Base-by-base conservation (phyloP, 208 protist genomes). In the Leishmania tropica region DNA sequence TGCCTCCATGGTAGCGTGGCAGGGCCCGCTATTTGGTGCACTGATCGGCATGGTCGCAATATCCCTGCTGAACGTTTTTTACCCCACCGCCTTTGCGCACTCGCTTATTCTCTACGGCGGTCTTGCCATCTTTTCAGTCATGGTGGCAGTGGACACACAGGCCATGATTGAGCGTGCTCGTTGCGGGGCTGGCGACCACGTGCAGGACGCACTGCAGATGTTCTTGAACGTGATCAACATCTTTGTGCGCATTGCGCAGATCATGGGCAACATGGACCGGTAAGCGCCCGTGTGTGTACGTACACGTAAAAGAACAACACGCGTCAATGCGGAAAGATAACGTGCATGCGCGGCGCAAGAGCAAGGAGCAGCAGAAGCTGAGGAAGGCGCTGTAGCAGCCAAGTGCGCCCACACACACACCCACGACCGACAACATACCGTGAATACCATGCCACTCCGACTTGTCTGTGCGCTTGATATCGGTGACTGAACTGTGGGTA, bases 211-310 rank as follows among this genome's bases (percentile, higher is more conserved):
- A 3, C 53, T 97, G 71, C 87, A 93, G 65, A 93, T 96, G 89
- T 95, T 98, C 81, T 75, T 98, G 28, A 96, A 96, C 79, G 87
- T 97, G 56, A 82, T 98, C 48, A 96, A 98, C 84, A 98, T 98
- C 47, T 98, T 98, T 76, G 86, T 96, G 31, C 90, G 93, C 64
- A 97, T 98, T 78, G 92, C 92, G 2, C 92, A 96, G 78, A 97
- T 98, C 72, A 90, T 98, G 80, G 85, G 92, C 51, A 85, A 87
- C 67, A 87, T 83, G 81, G 84, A 92, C 42, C 78, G 86, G 11
- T 91, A 80, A 84, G 28, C 24, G 0, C n/a, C 67, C 68, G 1
- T 68, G 35, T 15, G 1, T 68, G 35, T 15, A 73, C 68, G 35
- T 13, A 35, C 67, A 73, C 21, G 24, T 31, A 6, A 24, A 73